Conservation (phyloP, 164 flowering plant genomes). For the Vitis rotundifolia region DNA sequence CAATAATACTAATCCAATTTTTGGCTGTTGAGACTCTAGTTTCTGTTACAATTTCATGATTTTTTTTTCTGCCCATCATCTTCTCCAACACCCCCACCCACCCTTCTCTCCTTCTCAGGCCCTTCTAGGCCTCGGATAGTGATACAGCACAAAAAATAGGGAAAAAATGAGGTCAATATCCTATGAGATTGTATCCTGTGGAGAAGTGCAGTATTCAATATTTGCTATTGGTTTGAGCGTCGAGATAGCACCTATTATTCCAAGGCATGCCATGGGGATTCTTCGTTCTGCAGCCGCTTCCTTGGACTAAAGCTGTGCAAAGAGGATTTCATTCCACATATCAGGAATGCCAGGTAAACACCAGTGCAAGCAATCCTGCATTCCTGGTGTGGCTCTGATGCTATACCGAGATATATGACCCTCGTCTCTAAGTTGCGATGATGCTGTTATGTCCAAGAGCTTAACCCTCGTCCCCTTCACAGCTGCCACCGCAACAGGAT, state of each 20-base stretch:
- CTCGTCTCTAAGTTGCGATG: slow-evolving; percentile 77
- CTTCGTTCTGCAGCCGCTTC: background rate
- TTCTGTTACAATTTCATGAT: too few species aligned
- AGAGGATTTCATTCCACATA: slow-evolving; percentile 78
- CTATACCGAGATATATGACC: slow-evolving; percentile 77
- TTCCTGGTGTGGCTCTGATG: slow-evolving; percentile 46
- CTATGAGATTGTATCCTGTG: too few species aligned
- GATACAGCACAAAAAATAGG: too few species aligned
- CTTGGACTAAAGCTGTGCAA: slow-evolving; percentile 46
- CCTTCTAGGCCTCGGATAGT: too few species aligned
- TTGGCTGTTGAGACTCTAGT: too few species aligned
- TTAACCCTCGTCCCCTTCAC: slow-evolving; percentile 64
- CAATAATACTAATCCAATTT: too few species aligned
- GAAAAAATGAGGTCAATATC: too few species aligned
- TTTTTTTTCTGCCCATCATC: too few species aligned
- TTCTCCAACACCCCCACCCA: too few species aligned
- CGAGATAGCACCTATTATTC: background rate
- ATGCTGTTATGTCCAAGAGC: slow-evolving; percentile 72
- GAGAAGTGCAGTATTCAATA: too few species aligned
- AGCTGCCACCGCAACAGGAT: slow-evolving; percentile 49
- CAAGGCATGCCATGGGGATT: background rate
- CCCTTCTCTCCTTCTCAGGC: too few species aligned
- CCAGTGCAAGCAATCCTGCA: slow-evolving; percentile 90
- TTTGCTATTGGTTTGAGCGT: too few species aligned
- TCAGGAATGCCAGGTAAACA: slow-evolving; percentile 89